A percentile compares a stretch with the other conserved stretches of the same genome.
Evolutionary conservation across 176 grass and related monocot species (phyloP).

Genomic region (Chrysopogon serrulatus): DNA sequence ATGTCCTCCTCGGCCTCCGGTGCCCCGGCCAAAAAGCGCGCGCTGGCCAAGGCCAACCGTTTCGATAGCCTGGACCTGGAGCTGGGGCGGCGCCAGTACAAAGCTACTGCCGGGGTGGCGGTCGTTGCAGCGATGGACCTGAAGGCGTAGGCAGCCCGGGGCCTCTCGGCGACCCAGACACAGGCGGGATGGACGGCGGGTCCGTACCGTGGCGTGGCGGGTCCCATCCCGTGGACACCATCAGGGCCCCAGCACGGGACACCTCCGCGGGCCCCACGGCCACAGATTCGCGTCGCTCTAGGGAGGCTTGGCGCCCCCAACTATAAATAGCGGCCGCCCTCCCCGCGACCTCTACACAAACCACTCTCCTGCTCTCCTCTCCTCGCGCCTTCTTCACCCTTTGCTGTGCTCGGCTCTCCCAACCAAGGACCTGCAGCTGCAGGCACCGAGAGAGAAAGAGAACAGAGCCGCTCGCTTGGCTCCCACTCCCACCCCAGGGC

Average conservation of each 20-base stretch:
- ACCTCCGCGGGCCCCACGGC: background rate
- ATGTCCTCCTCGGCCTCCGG: no score
- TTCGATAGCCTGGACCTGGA: no score
- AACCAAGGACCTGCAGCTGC: no score
- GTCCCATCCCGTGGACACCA: no score
- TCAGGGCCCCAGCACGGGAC: background rate
- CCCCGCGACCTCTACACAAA: slow-evolving; percentile 19
- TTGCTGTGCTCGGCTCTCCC: background rate
- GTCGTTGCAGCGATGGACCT: background rate
- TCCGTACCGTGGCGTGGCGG: background rate
- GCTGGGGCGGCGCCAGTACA: no score
- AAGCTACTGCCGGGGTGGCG: no score
- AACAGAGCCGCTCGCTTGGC: background rate
- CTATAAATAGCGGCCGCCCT: no score
- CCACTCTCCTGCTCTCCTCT: background rate
- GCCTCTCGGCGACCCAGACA: slow-evolving; percentile 13
- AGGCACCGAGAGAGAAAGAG: no score
- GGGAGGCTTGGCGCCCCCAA: background rate
- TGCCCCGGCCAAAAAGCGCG: no score
- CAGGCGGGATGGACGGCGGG: background rate
- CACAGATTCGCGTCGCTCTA: slow-evolving; percentile 22
- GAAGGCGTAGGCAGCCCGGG: background rate
- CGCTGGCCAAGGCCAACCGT: no score
- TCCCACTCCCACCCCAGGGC: no score
- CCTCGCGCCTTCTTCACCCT: background rate